A percentile compares a stretch with the other conserved stretches of the same genome.
These are phyloP conservation scores for Termitomyces titanicus DNA, from an alignment of 768 basidiomycete genomes.

Conservation along the genomic window DNA sequence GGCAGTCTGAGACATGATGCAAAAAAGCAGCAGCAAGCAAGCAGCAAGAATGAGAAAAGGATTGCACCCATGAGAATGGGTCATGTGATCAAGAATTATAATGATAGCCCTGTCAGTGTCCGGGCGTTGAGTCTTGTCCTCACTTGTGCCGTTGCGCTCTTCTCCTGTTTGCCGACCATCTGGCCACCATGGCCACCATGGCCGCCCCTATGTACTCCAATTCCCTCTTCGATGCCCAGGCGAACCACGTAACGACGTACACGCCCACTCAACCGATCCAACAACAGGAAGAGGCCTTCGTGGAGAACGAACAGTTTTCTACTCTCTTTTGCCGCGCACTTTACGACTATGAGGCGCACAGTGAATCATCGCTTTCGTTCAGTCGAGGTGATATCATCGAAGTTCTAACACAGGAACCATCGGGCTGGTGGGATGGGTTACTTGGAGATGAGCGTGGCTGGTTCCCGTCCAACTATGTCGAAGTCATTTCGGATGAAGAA, in stretches of 20 bases:
- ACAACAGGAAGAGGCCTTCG: slow-evolving; percentile 30
- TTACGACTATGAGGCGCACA: slow-evolving; percentile 88
- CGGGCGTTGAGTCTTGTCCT: slow-evolving; percentile 9
- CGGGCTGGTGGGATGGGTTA: slow-evolving; percentile 98
- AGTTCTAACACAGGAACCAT: slow-evolving; percentile 85
- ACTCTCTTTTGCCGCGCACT: slow-evolving; percentile 88
- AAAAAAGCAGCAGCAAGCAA: too few relatives aligned
- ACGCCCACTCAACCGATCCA: slow-evolving; percentile 16
- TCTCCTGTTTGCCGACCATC: slow-evolving; percentile 6
- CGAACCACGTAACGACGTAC: slow-evolving; percentile 16
- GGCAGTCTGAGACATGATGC: too few relatives aligned
- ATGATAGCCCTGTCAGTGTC: slow-evolving; percentile 5
- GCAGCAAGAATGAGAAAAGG: too few relatives aligned
- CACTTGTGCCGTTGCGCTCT: slow-evolving; percentile 9
- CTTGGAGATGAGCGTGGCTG: slow-evolving; percentile 88
- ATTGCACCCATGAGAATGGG: too few relatives aligned
- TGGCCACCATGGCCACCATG: slow-evolving; percentile 27
- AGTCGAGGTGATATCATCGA: slow-evolving; percentile 87
- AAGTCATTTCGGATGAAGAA: slow-evolving; percentile 73
- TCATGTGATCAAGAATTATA: slow-evolving; percentile 12
- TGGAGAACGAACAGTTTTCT: slow-evolving; percentile 61
- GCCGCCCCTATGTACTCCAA: slow-evolving; percentile 25
- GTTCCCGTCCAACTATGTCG: slow-evolving; percentile 97
- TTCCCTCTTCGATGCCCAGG: slow-evolving; percentile 18
- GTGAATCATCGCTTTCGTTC: slow-evolving; percentile 88